phyloP scores from a whole-genome alignment of 2,329 filamentous ascomycete species.

The Fusarium siculi region DNA sequence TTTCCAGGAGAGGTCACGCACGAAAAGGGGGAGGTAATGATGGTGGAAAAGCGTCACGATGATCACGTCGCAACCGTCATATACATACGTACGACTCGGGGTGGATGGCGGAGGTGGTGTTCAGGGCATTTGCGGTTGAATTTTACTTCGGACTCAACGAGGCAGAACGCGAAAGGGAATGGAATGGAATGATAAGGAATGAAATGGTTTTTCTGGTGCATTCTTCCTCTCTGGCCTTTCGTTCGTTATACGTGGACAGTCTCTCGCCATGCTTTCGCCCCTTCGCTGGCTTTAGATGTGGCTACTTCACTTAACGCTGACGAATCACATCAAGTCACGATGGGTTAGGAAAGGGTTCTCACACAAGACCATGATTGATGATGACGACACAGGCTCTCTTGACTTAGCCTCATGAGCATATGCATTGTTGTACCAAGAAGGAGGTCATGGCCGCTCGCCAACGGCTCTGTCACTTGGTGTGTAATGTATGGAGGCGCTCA shows the following conservation, averaged over 20 bases:
- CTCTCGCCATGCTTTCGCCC: slow-evolving; percentile 31
- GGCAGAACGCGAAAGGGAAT: slow-evolving; percentile 28
- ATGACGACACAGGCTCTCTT: slow-evolving; percentile 23
- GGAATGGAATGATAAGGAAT: slow-evolving; percentile 7
- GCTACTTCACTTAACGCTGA: background rate
- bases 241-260: slow-evolving; percentile 20
- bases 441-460: slow-evolving; percentile 13
- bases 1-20: slow-evolving; percentile 19
- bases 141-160: slow-evolving; percentile 29
- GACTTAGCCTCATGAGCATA: slow-evolving; percentile 12
- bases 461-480: slow-evolving; percentile 21
- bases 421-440: slow-evolving; percentile 23
- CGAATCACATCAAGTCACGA: slow-evolving; percentile 13
- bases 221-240: slow-evolving; percentile 30
- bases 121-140: slow-evolving; percentile 28
- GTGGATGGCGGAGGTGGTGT: slow-evolving; percentile 31
- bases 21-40: slow-evolving; percentile 27
- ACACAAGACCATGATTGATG: slow-evolving; percentile 36
- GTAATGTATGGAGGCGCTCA: slow-evolving; percentile 21
- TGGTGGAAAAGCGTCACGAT: slow-evolving; percentile 25
- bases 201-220: slow-evolving; percentile 10
- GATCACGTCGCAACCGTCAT: slow-evolving; percentile 20
- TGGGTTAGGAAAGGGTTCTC: slow-evolving; percentile 23
- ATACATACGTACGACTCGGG: slow-evolving; percentile 27
- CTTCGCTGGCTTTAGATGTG: slow-evolving; percentile 40